phyloP scores from a whole-genome alignment of 1,284 basidiomycete genomes.

The Peniophora sp. region DNA sequence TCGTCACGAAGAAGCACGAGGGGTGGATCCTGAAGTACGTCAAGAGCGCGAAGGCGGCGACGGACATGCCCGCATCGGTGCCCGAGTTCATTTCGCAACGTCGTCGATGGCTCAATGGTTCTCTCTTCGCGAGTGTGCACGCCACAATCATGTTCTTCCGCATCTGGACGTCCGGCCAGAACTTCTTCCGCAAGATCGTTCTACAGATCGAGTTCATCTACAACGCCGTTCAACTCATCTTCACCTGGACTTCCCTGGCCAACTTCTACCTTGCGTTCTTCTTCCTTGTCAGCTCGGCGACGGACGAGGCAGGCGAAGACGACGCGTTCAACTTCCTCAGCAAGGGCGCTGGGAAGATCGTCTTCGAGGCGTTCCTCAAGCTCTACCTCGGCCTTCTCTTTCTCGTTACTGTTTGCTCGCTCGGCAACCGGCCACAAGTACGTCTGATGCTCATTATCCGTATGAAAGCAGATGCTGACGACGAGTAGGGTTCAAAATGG shows the following conservation, averaged over 20 bases:
- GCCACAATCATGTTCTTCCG: conserved; percentile 79
- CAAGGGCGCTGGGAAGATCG: conserved; percentile 60
- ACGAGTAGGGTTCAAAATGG: conserved; percentile 67
- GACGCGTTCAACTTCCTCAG: conserved; percentile 79
- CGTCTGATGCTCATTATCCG: background rate
- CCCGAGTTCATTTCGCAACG: conserved; percentile 89
- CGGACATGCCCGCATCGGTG: conserved; percentile 79
- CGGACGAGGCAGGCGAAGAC: conserved; percentile 28
- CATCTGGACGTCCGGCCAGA: conserved; percentile 89
- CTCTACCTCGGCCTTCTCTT: conserved; percentile 73
- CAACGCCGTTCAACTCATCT: conserved; percentile 70
- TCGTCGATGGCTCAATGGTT: conserved; percentile 87
- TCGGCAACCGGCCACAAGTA: conserved; percentile 81
- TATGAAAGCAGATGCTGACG: background rate
- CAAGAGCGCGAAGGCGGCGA: conserved; percentile 84
- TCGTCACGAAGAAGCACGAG: conserved; percentile 87
- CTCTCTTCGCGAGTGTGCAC: conserved; percentile 80
- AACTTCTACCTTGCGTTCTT: conserved; percentile 82
- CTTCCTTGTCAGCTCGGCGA: conserved; percentile 80
- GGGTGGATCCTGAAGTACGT: conserved; percentile 86
- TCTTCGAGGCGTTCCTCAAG: conserved; percentile 81
- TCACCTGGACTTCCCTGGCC: conserved; percentile 79
- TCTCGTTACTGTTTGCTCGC: conserved; percentile 70
- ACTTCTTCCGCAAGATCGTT: conserved; percentile 30
- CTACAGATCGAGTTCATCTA: conserved; percentile 72